Base-by-base conservation (phyloP, 306 rosid genomes). In the Alnus rubra region DNA sequence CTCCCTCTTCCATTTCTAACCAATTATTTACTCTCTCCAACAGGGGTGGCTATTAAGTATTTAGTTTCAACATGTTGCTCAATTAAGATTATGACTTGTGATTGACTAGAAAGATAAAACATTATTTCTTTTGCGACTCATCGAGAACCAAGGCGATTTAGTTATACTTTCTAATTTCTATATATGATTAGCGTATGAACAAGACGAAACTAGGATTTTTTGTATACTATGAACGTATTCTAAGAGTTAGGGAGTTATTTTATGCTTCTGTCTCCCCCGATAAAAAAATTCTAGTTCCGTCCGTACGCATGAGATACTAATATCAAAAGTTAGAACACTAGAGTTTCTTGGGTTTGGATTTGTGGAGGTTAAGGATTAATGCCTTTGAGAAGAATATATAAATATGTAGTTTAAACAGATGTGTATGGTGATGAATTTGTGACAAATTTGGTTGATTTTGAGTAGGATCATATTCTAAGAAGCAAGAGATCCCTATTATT, bases 101-200 rank as follows among this genome's bases (percentile, higher is more conserved):
- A 84, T 80, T 78, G 86, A 84, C 68, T 33, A 9, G 31, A 74
- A 48, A 82, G 71, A 75, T 74, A 69, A 35, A 79, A 72, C 73
- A 89, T 81, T 84, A 84, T 84, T 88, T 82, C 69, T 78, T 76
- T 56, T 19, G 14, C 73, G 65, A 75, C 50, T 64, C 71, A 53
- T 54, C 56, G 77, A 45, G 70, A 44, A 18, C 68, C 70, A 75
- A 31, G 80, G 67, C 28, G 58, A 42, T 58, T 56, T 48, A 51
- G 76, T 28, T 42, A 4, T 42, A 4, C 1, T 42, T 42, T 42
- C 4, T 42, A 42, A 4, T 42, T 42, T 42, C 6, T 42, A 42
- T 42, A 42, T 42, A 42, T 7, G 45, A 42, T 42, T 42, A 5
- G 5, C 45, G 9, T 42, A 42, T 42, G 45, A 42, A 42, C 8